phyloP scores from a whole-genome alignment of 192 early-diverging fungal species.

The Coemansia nantahalensis region DNA sequence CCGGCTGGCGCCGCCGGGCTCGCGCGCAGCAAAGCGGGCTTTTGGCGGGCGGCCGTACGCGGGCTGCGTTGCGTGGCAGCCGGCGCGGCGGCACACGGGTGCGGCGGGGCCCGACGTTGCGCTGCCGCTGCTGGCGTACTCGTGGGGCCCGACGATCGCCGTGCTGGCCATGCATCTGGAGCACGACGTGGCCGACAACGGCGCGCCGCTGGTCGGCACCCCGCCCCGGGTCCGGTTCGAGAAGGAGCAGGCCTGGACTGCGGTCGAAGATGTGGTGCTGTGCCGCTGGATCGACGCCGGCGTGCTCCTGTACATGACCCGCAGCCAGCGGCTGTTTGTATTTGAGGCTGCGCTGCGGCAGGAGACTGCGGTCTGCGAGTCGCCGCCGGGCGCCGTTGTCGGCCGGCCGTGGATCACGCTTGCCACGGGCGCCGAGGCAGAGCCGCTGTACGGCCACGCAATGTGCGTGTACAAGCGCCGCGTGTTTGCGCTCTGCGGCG shows the following conservation, averaged over 20 bases:
- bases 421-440: conserved; percentile 47
- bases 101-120: conserved; percentile 13
- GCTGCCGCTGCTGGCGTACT: conserved; percentile 32
- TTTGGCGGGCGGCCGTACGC: conserved; percentile 38
- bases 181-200: conserved; percentile 27
- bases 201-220: conserved; percentile 17
- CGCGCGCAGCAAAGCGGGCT: conserved; percentile 4
- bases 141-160: conserved; percentile 27
- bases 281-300: conserved; percentile 48
- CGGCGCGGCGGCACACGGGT: conserved; percentile 31
- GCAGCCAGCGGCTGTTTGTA: conserved; percentile 49
- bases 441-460: conserved; percentile 41
- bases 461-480: conserved; percentile 36
- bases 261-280: conserved; percentile 40
- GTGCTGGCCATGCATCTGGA: conserved; percentile 27
- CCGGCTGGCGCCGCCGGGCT: conserved; percentile 5
- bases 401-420: conserved; percentile 48
- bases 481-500: conserved; percentile 35
- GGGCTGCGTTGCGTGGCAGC: conserved; percentile 44
- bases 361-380: conserved; percentile 31
- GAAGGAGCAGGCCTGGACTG: conserved; percentile 23
- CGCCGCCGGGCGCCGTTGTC: conserved; percentile 34
- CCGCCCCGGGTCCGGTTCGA: conserved; percentile 24
- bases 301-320: conserved; percentile 39
- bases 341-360: conserved; percentile 28